Percentiles rank a stretch among this genome's conserved stretches.
Evolutionary conservation across 2,329 filamentous ascomycete species (phyloP).

Genomic region (Penicillium sp.): DNA sequence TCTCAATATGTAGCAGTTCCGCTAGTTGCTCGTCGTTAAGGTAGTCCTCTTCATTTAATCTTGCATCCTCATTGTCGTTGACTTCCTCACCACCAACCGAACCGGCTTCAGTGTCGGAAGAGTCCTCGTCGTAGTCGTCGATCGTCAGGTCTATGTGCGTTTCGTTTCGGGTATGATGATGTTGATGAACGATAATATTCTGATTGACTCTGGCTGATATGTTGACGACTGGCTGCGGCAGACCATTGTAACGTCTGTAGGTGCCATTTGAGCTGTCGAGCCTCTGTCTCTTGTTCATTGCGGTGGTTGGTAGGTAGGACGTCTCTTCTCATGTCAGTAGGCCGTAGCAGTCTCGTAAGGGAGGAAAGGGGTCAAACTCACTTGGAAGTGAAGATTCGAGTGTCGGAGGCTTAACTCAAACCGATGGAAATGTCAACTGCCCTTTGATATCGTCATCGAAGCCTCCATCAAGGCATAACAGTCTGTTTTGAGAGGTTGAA

Average conservation of each 20-base stretch:
- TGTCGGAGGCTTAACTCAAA: too few relatives aligned
- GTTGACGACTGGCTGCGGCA: background rate
- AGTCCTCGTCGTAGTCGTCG: background rate
- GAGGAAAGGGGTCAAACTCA: background rate
- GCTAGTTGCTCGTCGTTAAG: conserved; percentile 25
- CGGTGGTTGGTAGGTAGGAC: background rate
- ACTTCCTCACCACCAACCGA: background rate
- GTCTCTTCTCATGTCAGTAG: background rate
- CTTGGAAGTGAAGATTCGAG: background rate
- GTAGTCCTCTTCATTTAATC: conserved; percentile 22
- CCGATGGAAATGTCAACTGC: too few relatives aligned
- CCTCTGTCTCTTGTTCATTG: background rate
- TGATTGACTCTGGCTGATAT: background rate
- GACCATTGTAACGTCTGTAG: background rate
- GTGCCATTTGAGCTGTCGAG: background rate
- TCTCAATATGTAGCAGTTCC: conserved; percentile 18
- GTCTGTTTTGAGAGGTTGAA: too few relatives aligned
- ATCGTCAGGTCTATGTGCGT: conserved; percentile 5
- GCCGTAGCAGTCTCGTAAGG: background rate
- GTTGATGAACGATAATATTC: background rate
- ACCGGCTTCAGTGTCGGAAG: conserved; percentile 6
- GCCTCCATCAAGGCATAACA: too few relatives aligned
- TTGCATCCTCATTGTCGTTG: background rate
- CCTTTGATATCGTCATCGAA: too few relatives aligned
- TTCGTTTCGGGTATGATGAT: background rate